Evolutionary conservation across 208 protist species (phyloP).

Genomic region (Zelonia costaricensis): DNA sequence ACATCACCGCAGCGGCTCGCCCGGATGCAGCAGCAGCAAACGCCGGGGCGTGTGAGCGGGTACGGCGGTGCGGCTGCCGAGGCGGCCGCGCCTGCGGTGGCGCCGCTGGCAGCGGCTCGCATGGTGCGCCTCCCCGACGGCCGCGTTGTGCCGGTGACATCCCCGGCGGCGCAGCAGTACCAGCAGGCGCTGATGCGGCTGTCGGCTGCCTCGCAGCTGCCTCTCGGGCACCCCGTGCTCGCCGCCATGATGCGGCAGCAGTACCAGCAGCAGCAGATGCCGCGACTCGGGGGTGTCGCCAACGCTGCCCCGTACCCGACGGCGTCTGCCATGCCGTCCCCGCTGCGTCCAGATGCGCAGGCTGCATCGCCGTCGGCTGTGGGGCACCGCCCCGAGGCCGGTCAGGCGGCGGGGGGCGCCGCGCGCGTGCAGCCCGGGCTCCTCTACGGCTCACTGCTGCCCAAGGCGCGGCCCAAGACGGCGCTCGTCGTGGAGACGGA

Average conservation of each 20-base stretch:
- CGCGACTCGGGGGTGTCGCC: too few relatives aligned
- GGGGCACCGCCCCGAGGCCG: too few relatives aligned
- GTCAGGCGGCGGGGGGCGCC: too few relatives aligned
- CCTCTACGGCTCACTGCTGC: constrained; percentile 63
- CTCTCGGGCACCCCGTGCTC: neutral
- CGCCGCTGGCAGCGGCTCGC: neutral
- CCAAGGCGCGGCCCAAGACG: constrained; percentile 38
- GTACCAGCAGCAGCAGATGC: neutral
- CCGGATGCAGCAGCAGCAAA: neutral
- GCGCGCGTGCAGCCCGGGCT: constrained; percentile 44
- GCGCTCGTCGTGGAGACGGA: constrained; percentile 38
- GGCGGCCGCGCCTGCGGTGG: neutral
- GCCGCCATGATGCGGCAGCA: constrained; percentile 1
- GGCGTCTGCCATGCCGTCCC: too few relatives aligned
- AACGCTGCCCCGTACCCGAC: too few relatives aligned
- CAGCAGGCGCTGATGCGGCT: neutral
- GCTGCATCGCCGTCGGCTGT: neutral
- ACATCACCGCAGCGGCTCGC: neutral
- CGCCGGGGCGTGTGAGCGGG: too few relatives aligned
- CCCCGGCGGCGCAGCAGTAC: constrained; percentile 9
- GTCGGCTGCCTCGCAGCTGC: neutral
- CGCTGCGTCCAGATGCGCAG: too few relatives aligned
- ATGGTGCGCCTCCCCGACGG: constrained; percentile 19
- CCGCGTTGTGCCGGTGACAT: constrained; percentile 10
- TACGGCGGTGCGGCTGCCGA: neutral